Conservation (phyloP, 192 early-diverging fungal species). For the Podila epigama region DNA sequence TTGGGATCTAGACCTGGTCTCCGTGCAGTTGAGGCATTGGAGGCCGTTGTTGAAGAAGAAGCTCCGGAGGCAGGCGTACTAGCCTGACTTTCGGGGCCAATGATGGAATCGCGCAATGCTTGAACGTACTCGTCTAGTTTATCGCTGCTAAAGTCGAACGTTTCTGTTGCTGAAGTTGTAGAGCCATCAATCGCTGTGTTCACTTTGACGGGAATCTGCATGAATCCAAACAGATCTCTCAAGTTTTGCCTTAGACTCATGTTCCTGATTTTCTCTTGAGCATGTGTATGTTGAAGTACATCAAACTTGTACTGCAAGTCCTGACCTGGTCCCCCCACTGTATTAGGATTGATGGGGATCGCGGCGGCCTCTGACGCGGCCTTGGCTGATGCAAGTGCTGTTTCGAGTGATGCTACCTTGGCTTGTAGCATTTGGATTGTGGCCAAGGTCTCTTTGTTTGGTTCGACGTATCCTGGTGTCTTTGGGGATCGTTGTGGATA, state of each 20-base stretch:
- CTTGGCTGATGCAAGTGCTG: conserved; percentile 7
- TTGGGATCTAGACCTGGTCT: conserved; percentile 14
- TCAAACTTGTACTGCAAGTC: conserved; percentile 33
- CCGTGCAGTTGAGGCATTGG: no score
- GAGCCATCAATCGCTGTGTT: not conserved
- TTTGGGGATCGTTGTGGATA: conserved; percentile 21
- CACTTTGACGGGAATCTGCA: conserved; percentile 20
- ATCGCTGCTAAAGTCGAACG: conserved; percentile 12
- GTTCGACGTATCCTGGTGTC: not conserved
- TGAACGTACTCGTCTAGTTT: conserved; percentile 44
- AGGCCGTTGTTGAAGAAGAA: not conserved
- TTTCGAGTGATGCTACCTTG: conserved; percentile 17
- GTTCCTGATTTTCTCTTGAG: conserved; percentile 34
- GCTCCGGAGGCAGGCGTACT: not conserved
- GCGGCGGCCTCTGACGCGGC: not conserved
- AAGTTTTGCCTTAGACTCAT: conserved; percentile 23
- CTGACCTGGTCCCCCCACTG: conserved; percentile 17
- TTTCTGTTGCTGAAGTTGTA: not conserved
- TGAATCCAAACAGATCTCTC: conserved; percentile 19
- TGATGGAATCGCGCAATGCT: conserved; percentile 19
- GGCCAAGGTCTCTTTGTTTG: conserved; percentile 14
- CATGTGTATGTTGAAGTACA: conserved; percentile 19
- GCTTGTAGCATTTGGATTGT: conserved; percentile 16
- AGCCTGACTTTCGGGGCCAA: conserved; percentile 12
- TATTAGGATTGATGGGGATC: conserved; percentile 2